Base-by-base conservation (phyloP, 2,329 filamentous ascomycete genomes). In the Volutella citrinella region DNA sequence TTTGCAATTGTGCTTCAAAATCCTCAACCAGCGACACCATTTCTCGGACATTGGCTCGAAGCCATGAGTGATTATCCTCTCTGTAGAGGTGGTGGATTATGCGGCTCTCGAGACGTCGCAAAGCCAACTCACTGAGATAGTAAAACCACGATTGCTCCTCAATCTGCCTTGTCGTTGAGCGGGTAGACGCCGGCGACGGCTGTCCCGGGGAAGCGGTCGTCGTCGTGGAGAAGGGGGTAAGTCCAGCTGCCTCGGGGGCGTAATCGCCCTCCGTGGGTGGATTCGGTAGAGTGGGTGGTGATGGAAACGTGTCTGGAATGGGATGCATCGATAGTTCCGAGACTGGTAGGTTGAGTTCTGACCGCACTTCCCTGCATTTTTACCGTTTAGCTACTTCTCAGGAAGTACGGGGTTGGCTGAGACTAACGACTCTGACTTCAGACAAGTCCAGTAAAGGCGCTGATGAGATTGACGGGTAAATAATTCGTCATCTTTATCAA, bases 71-170 rank as follows among this genome's bases (percentile, higher is more conserved):
- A 6, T 28, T 29, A 14, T 30, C 26, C 4, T 31, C 18, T 3
- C 30, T 19, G 27, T 46, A 46, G 9, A 46, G 39, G 3, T 33
- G 16, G 7, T 40, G 34, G 5, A 29, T 21, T 3, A 46, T 34
- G 3, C 41, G 36, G 10, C 37, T 24, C 8, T 34, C 34, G 2
- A 46, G 36, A 8, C 44, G 29, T 3, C 36, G 32, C 4, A 44
- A 20, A 3, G 36, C 30, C 10, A 46, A 34, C 20, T 46, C 44
- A 10, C 38, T 38, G 12, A 44, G 30, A 22, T 46, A 46, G 34
- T 42, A 38, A 19, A 42, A 44, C 44, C 44, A 46, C 2, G 43
- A 40, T 11, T 44, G 43, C 19, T 46, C 43, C 10, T 44, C 29
- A 2, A 39, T 29, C 3, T 27, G 20, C 10, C 27, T 11, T 11